Conservation (phyloP, 257 asterid species). For the Jacaranda mimosifolia region DNA sequence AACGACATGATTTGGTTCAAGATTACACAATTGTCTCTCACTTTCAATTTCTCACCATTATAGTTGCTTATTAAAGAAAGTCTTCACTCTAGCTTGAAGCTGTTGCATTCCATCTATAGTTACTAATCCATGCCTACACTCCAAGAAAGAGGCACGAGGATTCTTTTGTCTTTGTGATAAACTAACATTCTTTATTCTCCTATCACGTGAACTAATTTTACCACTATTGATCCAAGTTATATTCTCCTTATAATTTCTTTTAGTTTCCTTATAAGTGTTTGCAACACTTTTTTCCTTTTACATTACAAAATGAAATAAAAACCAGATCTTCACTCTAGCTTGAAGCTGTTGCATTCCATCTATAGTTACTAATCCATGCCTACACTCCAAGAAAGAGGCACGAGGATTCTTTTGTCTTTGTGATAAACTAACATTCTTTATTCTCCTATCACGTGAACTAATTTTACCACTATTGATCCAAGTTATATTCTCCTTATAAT, state of each 20-base stretch:
- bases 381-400: not conserved
- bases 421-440: not conserved
- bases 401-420: not conserved
- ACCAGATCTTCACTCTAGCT: slow-evolving; percentile 1
- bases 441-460: slow-evolving; percentile 1
- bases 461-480: not conserved
- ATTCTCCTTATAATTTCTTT: slow-evolving; percentile 11
- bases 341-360: slow-evolving; percentile 6
- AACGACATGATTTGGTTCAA: not conserved
- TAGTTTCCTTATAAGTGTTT: not conserved
- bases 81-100: slow-evolving; percentile 18
- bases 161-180: not conserved
- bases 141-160: not conserved
- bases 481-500: not conserved
- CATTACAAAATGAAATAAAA: not conserved
- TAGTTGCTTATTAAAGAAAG: not conserved
- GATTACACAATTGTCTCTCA: not conserved
- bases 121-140: not conserved
- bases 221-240: not conserved
- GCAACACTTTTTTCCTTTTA: not conserved
- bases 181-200: not conserved
- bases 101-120: not conserved
- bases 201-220: slow-evolving; percentile 14
- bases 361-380: not conserved
- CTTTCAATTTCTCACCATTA: not conserved